Percentiles rank a stretch among this genome's conserved stretches.
These are phyloP conservation scores for Trichophyton simii DNA, from an alignment of 2,329 filamentous ascomycete species.

Conservation along the genomic window DNA sequence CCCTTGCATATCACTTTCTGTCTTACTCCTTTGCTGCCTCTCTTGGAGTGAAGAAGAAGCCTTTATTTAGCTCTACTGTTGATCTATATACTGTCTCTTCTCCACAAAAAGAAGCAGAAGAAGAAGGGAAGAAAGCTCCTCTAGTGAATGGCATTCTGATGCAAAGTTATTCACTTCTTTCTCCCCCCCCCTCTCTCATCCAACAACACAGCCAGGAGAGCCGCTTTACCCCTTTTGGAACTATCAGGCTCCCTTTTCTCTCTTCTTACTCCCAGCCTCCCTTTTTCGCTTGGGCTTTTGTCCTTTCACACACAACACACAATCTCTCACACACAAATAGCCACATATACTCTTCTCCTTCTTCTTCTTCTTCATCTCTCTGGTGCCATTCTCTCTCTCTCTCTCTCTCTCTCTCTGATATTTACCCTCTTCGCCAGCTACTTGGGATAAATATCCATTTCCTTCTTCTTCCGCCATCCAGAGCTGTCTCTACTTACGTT, in stretches of 20 bases:
- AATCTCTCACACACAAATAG: neutral
- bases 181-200: neutral
- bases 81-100: neutral
- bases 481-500: neutral
- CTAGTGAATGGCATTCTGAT: neutral
- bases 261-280: slow-evolving; percentile 9
- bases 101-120: neutral
- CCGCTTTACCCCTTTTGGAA: neutral
- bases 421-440: neutral
- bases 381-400: neutral
- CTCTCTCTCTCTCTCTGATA: neutral
- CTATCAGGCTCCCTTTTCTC: slow-evolving; percentile 7
- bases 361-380: neutral
- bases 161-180: neutral
- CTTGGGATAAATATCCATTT: neutral
- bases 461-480: slow-evolving; percentile 2
- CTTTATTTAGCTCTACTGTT: neutral
- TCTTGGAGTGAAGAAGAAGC: neutral
- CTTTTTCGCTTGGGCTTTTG: neutral
- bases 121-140: neutral
- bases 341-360: neutral
- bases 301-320: slow-evolving; percentile 1
- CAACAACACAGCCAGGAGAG: neutral
- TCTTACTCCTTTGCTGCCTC: neutral
- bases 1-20: neutral